A percentile compares a stretch with the other conserved stretches of the same genome.
phyloP scores from a whole-genome alignment of 768 basidiomycete species.

The Tricholoma bakamatsutake region DNA sequence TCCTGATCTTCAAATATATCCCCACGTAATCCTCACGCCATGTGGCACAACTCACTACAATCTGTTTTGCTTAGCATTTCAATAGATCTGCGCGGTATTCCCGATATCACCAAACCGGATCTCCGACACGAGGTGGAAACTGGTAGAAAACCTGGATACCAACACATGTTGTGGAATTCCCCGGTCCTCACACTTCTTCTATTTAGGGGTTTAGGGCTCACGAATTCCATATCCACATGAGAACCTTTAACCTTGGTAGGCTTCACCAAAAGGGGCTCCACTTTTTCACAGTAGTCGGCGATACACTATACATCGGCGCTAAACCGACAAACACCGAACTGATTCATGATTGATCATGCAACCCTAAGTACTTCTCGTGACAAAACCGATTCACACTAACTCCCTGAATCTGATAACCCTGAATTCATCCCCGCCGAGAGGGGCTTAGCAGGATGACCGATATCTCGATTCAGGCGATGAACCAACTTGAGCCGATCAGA shows the following conservation, averaged over 20 bases:
- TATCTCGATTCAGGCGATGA: constrained; percentile 15
- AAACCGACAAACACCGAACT: not conserved
- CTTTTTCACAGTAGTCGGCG: constrained; percentile 11
- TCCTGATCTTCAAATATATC: not conserved
- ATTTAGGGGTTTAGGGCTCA: not conserved
- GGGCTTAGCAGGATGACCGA: not conserved
- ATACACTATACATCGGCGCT: constrained; percentile 7
- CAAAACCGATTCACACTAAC: constrained; percentile 27
- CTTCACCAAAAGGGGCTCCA: constrained; percentile 10
- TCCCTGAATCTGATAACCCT: constrained; percentile 5
- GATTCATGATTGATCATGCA: not conserved
- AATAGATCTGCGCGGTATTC: not conserved
- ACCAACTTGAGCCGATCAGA: constrained; percentile 4
- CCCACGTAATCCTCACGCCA: not conserved
- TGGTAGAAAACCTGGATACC: not conserved
- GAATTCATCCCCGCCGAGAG: not conserved
- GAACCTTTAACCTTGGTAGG: constrained; percentile 2
- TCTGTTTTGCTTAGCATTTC: not conserved
- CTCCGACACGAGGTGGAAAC: not conserved
- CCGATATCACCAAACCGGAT: not conserved
- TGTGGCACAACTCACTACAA: too few species aligned
- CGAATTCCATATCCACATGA: not conserved
- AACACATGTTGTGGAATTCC: not conserved
- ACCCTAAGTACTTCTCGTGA: constrained; percentile 4
- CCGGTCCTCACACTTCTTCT: not conserved